phyloP scores from a whole-genome alignment of 2,329 filamentous ascomycete genomes.

The Periconia sp. region DNA sequence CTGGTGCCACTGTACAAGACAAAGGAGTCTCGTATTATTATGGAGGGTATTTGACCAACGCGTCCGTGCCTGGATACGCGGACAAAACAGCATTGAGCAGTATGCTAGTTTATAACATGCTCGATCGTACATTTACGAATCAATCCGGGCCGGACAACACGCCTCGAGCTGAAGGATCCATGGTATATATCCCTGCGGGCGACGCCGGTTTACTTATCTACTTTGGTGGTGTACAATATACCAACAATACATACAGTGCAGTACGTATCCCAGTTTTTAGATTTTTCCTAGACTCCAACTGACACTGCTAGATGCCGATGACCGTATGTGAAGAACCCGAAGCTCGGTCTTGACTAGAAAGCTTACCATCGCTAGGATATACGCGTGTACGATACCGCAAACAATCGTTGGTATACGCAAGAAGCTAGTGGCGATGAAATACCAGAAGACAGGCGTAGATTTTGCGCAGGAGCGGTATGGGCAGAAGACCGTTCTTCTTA shows the following conservation, averaged over 20 bases:
- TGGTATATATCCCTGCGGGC: constrained; percentile 63
- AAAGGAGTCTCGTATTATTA: constrained; percentile 63
- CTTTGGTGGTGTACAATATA: constrained; percentile 61
- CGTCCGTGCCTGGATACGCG: constrained; percentile 50
- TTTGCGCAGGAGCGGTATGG: constrained; percentile 64
- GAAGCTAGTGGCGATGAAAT: constrained; percentile 54
- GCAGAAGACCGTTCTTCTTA: constrained; percentile 62
- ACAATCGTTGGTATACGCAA: constrained; percentile 63
- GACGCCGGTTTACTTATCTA: constrained; percentile 63
- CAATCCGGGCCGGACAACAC: constrained; percentile 54
- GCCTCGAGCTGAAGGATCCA: constrained; percentile 60
- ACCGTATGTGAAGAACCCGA: constrained; percentile 8
- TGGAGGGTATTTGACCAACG: constrained; percentile 63
- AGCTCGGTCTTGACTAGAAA: no score
- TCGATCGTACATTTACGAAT: constrained; percentile 55
- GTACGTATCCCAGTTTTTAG: neutral
- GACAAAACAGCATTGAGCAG: constrained; percentile 49
- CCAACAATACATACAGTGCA: constrained; percentile 19
- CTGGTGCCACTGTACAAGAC: constrained; percentile 57
- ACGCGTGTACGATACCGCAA: constrained; percentile 62
- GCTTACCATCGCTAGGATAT: constrained; percentile 34
- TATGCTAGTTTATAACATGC: constrained; percentile 62
- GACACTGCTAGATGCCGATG: constrained; percentile 23
- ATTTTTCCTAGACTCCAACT: no score
- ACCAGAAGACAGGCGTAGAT: constrained; percentile 57